A percentile compares a stretch with the other conserved stretches of the same genome.
These are phyloP conservation scores for Porcisia deanei DNA, from an alignment of 208 protist genomes.

Conservation along the genomic window DNA sequence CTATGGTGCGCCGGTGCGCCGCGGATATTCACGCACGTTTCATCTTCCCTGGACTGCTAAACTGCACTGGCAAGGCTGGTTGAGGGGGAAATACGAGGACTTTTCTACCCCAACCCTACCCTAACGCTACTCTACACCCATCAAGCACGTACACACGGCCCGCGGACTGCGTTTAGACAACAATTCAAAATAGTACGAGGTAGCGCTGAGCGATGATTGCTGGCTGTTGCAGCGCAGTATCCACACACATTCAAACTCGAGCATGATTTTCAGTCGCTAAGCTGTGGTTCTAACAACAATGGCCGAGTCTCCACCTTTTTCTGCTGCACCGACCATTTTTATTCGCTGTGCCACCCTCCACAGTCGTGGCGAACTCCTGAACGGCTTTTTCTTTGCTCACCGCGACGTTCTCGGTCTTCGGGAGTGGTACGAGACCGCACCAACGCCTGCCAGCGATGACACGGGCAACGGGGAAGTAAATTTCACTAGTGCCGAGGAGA, in stretches of 20 bases:
- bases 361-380: conserved; percentile 70
- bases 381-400: conserved; percentile 68
- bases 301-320: neutral
- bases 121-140: too few species aligned
- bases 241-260: neutral
- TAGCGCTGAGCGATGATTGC: neutral
- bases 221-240: neutral
- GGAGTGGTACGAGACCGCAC: conserved; percentile 35
- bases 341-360: conserved; percentile 58
- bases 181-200: neutral
- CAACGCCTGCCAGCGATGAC: too few species aligned
- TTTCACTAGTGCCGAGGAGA: neutral
- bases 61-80: neutral
- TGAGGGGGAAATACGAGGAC: neutral
- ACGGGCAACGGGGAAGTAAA: neutral
- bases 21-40: neutral
- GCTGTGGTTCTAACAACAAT: neutral
- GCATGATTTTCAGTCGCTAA: neutral
- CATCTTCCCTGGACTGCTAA: neutral
- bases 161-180: neutral
- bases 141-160: neutral
- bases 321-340: conserved; percentile 49
- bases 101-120: too few species aligned
- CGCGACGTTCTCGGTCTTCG: conserved; percentile 41
- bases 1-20: neutral